Base-by-base conservation (phyloP, 768 basidiomycete species). In the Nevesoporus exiguus region DNA sequence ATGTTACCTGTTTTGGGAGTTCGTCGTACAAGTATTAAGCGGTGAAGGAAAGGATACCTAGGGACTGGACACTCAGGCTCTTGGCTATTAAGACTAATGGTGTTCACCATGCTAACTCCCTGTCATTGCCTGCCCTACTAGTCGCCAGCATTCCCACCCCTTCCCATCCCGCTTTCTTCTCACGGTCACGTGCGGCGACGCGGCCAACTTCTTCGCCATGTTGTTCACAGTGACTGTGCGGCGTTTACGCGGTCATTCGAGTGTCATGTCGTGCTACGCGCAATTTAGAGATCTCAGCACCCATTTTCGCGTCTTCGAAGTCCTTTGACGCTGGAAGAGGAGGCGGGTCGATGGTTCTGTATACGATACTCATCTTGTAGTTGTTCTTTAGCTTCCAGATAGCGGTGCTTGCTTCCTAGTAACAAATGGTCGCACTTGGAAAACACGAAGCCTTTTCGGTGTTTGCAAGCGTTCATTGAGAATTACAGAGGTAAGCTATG, bases 251-350 rank as follows among this genome's bases (percentile, higher is more conserved):
- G 79, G 85, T 77, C 70, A 87, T 90, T 90, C 69, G 89, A 91
- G 89, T 89, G 89, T 91, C 89, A 89, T 77, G 85, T 78, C 79
- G 86, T 86, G 89, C 76, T 76, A 75, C 79, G 88, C 90, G 60
- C 55, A 74, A 88, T 59, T 56, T 71, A 87, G 84, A 85, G 85
- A 78, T 90, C 89, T 90, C 62, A 91, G 88, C 48, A 90, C 89
- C 88, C 86, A 73, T 63, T 77, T 66, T 84, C 81, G 72, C 77
- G 73, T 78, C 77, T 69, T 70, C 70, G 52, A 17, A 27, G 43
- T 3, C 52, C 50, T 60, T 61, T 46, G 54, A 58, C 54, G 49
- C 47, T 64, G 62, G 77, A 73, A 74, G 77, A 74, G 76, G 71
- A 65, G 85, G 83, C 76, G 89, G 88, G 89, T 87, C 85, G 88